Base-by-base conservation (phyloP, 805 yeast genomes). In the Teunomyces kruisii region DNA sequence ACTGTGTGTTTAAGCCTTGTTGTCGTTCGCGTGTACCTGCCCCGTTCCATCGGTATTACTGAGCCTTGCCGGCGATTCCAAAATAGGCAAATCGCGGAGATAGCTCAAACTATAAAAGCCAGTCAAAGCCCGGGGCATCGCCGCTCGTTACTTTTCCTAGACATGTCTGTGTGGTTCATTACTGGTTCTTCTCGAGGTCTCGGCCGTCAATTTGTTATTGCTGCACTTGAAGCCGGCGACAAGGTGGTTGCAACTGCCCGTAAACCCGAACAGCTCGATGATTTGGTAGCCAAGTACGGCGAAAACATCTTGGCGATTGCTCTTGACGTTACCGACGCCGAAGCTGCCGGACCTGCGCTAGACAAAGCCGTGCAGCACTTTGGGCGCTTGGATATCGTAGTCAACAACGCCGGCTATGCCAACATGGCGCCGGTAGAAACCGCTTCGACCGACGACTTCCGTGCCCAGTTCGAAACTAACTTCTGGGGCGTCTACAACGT, bases 191-290 rank as follows among this genome's bases (percentile, higher is more conserved):
- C 37, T 6, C 37, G 16, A 6, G 15, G 27, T 19, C 26, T 19
- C 17, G 37, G 26, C 12, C 22, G 26, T 10, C 22, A 32, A 16
- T 9, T 32, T 10, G 24, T 32, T 9, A 12, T 16, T 10, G 27
- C 27, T 5, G 27, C 37, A 16, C 37, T 32, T n/a, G 17, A 32
- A n/a, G 27, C 14, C n/a, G 37, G 37, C 37, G 24, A 32, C 37
- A 32, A 19, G 13, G 37, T 32, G 9, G 37, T n/a, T 32, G 37
- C 27, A 3, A 19, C 37, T 17, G 37, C 37, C 19, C 27, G 37
- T 17, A 32, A 32, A n/a, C 10, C 37, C 9, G 37, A 32, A 17
- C 14, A 17, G n/a, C 26, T 32, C 13, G 27, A 9, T 12, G 37
- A 32, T 17, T 19, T 33, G 9, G 24, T 33, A 5, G 13, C 12